These are phyloP conservation scores for Pseudotsuga menziesii DNA, from an alignment of 75 land plant species.

Conservation along the genomic window DNA sequence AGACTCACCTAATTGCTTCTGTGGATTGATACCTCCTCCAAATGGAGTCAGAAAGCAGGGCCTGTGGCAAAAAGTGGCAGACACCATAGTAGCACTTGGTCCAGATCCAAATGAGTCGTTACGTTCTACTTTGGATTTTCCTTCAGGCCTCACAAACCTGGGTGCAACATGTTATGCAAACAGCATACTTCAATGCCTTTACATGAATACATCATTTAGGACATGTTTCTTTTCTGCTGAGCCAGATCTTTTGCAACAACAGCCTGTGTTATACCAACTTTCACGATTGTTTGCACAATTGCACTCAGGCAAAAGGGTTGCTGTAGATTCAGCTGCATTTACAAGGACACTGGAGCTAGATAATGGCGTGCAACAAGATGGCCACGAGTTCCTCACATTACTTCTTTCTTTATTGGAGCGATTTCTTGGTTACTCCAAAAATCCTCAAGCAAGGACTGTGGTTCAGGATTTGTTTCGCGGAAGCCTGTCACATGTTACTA, in stretches of 20 bases:
- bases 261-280: constrained; percentile 82
- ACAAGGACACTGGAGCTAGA: constrained; percentile 85
- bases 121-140: constrained; percentile 51
- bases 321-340: constrained; percentile 91
- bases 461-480: constrained; percentile 96
- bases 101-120: constrained; percentile 71
- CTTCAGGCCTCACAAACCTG: constrained; percentile 90
- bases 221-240: constrained; percentile 78
- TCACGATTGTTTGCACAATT: constrained; percentile 82
- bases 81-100: constrained; percentile 60
- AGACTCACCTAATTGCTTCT: constrained; percentile 91
- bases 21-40: constrained; percentile 75
- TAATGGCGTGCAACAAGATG: constrained; percentile 96
- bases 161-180: constrained; percentile 99
- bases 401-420: constrained; percentile 85
- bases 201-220: constrained; percentile 79
- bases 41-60: constrained; percentile 82
- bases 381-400: constrained; percentile 92
- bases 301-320: constrained; percentile 74
- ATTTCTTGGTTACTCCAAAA: constrained; percentile 64
- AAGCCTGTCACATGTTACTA: constrained; percentile 84
- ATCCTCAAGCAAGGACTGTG: constrained; percentile 58
- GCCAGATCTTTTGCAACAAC: constrained; percentile 53
- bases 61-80: constrained; percentile 87
- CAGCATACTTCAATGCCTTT: constrained; percentile 92